Percentiles rank a stretch among this genome's conserved stretches.
Conservation (phyloP, 306 rosid genomes). For the Oemleria cerasiformis region DNA sequence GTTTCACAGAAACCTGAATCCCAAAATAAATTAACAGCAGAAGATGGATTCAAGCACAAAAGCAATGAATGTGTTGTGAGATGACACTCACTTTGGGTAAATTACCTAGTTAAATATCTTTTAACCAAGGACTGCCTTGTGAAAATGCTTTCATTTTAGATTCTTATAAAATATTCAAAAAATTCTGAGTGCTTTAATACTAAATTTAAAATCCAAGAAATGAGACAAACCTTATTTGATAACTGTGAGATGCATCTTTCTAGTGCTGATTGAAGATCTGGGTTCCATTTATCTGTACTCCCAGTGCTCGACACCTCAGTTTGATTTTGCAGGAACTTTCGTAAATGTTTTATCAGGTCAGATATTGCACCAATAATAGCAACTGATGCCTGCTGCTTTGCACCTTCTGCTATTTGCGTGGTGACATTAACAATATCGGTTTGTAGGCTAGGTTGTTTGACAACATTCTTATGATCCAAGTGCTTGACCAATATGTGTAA, state of each 20-base stretch:
- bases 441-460: conserved; percentile 64
- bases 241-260: conserved; percentile 71
- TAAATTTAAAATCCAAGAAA: conserved; percentile 5
- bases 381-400: conserved; percentile 60
- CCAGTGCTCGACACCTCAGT: conserved; percentile 46
- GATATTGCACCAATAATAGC: conserved; percentile 69
- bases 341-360: conserved; percentile 73
- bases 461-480: conserved; percentile 91
- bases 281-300: conserved; percentile 44
- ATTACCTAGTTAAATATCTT: neutral
- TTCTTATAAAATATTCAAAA: neutral
- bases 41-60: neutral
- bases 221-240: conserved; percentile 58
- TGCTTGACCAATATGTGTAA: conserved; percentile 87
- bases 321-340: conserved; percentile 70
- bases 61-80: neutral
- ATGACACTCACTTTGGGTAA: neutral
- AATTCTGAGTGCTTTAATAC: conserved; percentile 7
- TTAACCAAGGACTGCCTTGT: neutral
- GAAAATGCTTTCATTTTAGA: neutral
- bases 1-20: neutral
- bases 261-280: conserved; percentile 64
- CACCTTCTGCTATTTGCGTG: conserved; percentile 64
- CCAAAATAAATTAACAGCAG: neutral
- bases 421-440: conserved; percentile 55